phyloP scores from a whole-genome alignment of 169 alveolate genomes.

The Plasmodium relictum region DNA sequence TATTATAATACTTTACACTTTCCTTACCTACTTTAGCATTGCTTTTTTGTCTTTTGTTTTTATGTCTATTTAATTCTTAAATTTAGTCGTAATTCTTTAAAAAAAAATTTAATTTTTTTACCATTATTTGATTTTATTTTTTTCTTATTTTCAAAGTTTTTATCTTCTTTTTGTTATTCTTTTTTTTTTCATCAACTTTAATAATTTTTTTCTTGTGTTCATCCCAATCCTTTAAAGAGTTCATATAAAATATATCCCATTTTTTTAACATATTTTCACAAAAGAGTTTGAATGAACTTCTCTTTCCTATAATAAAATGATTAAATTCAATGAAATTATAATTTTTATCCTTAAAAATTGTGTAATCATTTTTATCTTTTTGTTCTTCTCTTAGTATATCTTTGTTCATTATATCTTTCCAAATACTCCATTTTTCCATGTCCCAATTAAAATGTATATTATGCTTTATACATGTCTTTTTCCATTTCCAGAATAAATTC shows the following conservation, averaged over 20 bases:
- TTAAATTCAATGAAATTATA: not conserved
- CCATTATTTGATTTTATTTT: not conserved
- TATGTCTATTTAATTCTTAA: no score
- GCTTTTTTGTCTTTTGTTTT: no score
- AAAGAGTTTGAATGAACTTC: not conserved
- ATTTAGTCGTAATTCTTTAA: no score
- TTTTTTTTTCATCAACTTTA: not conserved
- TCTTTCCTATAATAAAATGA: not conserved
- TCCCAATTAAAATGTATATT: slow-evolving; percentile 13
- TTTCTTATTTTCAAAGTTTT: not conserved
- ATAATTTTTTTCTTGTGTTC: not conserved
- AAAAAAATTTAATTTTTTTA: no score
- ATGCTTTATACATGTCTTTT: slow-evolving; percentile 6
- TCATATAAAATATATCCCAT: not conserved
- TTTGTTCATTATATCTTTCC: not conserved
- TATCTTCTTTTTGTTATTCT: not conserved
- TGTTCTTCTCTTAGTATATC: not conserved
- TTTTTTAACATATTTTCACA: not conserved
- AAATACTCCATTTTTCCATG: slow-evolving; percentile 8
- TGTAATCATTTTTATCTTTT: slow-evolving; percentile 6
- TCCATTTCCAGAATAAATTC: slow-evolving; percentile 26
- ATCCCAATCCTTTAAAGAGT: slow-evolving; percentile 9
- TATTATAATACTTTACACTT: no score
- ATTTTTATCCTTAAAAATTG: slow-evolving; percentile 2
- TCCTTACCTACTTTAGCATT: no score